Percentiles rank a stretch among this genome's conserved stretches.
Evolutionary conservation across 2,329 filamentous ascomycete species (phyloP).

Genomic region (Cordyceps cicadae): DNA sequence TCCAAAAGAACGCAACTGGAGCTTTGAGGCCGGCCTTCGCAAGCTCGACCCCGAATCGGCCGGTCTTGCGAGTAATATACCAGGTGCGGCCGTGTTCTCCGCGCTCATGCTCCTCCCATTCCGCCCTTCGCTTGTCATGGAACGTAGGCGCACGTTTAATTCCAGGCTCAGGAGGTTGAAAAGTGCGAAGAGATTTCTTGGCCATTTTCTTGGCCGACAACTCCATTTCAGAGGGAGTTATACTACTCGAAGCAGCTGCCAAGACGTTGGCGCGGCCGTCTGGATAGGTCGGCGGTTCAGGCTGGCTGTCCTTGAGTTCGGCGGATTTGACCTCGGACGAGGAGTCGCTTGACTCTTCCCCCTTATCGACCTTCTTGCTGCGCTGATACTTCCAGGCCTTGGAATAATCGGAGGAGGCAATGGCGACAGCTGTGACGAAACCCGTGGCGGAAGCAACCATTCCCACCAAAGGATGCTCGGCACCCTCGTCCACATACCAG

Average conservation of each 20-base stretch:
- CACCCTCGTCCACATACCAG: slow-evolving; percentile 58
- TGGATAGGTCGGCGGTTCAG: background rate
- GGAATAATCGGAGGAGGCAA: slow-evolving; percentile 30
- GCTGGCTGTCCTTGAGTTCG: background rate
- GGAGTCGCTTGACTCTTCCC: background rate
- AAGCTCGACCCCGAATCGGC: slow-evolving; percentile 51
- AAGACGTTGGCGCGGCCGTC: background rate
- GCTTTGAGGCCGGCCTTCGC: slow-evolving; percentile 53
- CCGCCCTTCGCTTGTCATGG: slow-evolving; percentile 17
- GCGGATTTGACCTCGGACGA: background rate
- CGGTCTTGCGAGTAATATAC: slow-evolving; percentile 31
- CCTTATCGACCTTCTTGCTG: background rate
- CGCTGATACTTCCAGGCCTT: slow-evolving; percentile 13
- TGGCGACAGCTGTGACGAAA: slow-evolving; percentile 56
- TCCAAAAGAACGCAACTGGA: slow-evolving; percentile 60
- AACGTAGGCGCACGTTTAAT: slow-evolving; percentile 15
- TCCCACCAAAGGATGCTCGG: slow-evolving; percentile 56
- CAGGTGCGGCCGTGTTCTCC: slow-evolving; percentile 20
- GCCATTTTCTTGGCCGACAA: slow-evolving; percentile 23
- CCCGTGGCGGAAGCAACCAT: slow-evolving; percentile 58
- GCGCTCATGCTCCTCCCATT: slow-evolving; percentile 20
- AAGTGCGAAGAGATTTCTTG: slow-evolving; percentile 36
- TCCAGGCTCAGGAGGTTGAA: slow-evolving; percentile 31
- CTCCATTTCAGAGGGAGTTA: slow-evolving; percentile 23
- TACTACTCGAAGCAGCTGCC: background rate